Conservation (phyloP, 768 basidiomycete genomes). For the Lactarius indigo region DNA sequence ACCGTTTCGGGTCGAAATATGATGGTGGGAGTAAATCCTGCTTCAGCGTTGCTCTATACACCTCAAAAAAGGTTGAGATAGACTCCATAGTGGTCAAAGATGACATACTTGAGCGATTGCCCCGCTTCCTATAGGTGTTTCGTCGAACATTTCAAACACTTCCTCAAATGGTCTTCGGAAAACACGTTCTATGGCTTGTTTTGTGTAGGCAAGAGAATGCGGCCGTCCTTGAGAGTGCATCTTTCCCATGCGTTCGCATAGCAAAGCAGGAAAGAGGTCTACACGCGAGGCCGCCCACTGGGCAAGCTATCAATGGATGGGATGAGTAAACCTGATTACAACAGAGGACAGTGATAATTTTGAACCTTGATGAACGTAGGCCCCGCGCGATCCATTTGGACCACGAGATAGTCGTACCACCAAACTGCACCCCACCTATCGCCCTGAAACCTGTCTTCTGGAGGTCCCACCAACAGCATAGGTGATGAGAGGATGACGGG, state of each 20-base stretch:
- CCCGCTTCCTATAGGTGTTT: slow-evolving; percentile 89
- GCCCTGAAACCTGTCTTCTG: slow-evolving; percentile 52
- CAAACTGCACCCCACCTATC: slow-evolving; percentile 92
- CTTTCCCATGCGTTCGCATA: slow-evolving; percentile 81
- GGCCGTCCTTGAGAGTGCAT: slow-evolving; percentile 86
- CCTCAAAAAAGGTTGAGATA: slow-evolving; percentile 40
- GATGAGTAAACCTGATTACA: not conserved
- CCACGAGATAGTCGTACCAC: slow-evolving; percentile 93
- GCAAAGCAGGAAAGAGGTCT: slow-evolving; percentile 83
- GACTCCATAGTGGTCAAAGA: not conserved
- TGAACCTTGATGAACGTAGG: slow-evolving; percentile 95
- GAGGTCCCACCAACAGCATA: slow-evolving; percentile 71
- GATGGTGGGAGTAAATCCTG: slow-evolving; percentile 81
- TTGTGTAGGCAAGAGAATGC: slow-evolving; percentile 79
- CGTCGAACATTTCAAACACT: slow-evolving; percentile 88
- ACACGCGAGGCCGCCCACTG: slow-evolving; percentile 98
- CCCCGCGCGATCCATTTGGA: slow-evolving; percentile 90
- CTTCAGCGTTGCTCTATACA: slow-evolving; percentile 85
- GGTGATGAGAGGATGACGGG: slow-evolving; percentile 84
- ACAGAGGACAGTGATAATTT: slow-evolving; percentile 3
- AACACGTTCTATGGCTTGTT: slow-evolving; percentile 72
- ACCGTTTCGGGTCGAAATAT: slow-evolving; percentile 73
- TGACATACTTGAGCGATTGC: slow-evolving; percentile 85
- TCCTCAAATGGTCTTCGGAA: slow-evolving; percentile 82
- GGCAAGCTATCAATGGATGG: slow-evolving; percentile 57